Conservation (phyloP, 2,329 filamentous ascomycete species). For the Penicillium crustosum region DNA sequence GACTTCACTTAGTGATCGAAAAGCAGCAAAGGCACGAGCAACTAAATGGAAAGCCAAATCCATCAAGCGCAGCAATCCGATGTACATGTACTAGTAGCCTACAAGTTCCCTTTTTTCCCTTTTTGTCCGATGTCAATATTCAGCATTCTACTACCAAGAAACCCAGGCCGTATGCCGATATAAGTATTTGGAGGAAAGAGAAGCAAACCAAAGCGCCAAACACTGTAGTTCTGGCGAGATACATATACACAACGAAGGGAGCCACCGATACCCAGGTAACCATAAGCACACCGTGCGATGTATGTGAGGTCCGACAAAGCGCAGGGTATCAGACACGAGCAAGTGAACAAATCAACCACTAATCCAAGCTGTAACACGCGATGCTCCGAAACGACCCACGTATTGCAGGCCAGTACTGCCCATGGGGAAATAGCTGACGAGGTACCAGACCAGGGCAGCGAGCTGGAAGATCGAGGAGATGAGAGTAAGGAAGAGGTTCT, state of each 20-base stretch:
- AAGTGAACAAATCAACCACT: slow-evolving; percentile 54
- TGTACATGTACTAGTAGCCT: background rate
- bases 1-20: background rate
- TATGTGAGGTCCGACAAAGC: background rate
- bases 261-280: background rate
- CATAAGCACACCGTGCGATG: background rate
- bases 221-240: background rate
- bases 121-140: background rate
- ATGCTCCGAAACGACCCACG: slow-evolving; percentile 80
- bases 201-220: background rate
- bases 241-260: background rate
- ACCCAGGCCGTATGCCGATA: no score
- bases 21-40: background rate
- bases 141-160: background rate
- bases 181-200: background rate
- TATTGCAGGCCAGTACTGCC: slow-evolving; percentile 83
- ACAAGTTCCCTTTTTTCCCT: background rate
- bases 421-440: slow-evolving; percentile 98
- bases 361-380: slow-evolving; percentile 85
- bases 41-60: background rate
- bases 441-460: slow-evolving; percentile 82
- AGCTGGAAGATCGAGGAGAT: slow-evolving; percentile 82
- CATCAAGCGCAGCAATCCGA: background rate
- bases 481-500: slow-evolving; percentile 79
- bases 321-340: background rate